Evolutionary conservation across 345 rosid species (phyloP).

Genomic region (Corchorus capsularis): DNA sequence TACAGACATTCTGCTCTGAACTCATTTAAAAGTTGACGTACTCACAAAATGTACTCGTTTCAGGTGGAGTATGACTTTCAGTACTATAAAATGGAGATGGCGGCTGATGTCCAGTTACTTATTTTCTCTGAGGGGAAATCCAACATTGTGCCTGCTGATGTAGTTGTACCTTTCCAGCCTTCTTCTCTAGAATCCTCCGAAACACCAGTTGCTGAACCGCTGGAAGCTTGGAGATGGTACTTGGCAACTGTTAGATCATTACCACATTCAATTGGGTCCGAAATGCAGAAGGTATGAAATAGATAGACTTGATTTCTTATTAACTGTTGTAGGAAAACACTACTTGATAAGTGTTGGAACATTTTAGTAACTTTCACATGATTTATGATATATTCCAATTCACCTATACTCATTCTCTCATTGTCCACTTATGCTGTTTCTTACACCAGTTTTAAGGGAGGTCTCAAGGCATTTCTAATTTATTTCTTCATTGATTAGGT

Average conservation of each 20-base stretch:
- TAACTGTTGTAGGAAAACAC: neutral
- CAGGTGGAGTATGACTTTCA: conserved; percentile 91
- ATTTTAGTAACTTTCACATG: neutral
- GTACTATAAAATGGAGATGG: conserved; percentile 87
- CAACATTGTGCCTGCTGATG: conserved; percentile 79
- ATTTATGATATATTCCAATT: neutral
- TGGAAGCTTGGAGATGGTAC: conserved; percentile 88
- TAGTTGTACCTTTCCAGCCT: conserved; percentile 80
- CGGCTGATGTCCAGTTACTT: conserved; percentile 78
- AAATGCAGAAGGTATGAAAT: conserved; percentile 70
- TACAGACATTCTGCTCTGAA: neutral
- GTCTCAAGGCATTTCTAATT: neutral
- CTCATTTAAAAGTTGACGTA: neutral
- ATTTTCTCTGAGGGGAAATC: conserved; percentile 84
- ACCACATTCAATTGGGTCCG: conserved; percentile 69
- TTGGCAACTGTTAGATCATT: conserved; percentile 70
- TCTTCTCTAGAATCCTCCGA: conserved; percentile 41
- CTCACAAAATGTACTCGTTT: conserved; percentile 19
- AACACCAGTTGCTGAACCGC: conserved; percentile 45
- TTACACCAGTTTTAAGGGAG: neutral
- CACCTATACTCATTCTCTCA: neutral
- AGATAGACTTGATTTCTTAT: neutral
- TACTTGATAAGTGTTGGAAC: neutral
- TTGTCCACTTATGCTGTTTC: neutral
- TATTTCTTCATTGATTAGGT: conserved; percentile 36